phyloP scores from a whole-genome alignment of 202 grass and related monocot species.

The Hordeum pubiflorum region DNA sequence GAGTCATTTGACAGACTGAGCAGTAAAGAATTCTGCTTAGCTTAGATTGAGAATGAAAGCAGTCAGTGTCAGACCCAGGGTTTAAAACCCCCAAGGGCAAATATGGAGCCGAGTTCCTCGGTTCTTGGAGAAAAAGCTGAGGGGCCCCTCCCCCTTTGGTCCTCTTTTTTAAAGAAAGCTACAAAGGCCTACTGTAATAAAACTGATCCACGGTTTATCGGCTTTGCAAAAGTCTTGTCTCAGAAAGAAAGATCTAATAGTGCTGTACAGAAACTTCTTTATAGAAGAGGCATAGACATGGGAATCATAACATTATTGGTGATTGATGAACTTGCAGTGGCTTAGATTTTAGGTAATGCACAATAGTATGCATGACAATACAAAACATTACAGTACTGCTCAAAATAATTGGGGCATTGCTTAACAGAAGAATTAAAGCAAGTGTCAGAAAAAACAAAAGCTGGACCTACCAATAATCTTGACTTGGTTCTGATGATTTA shows the following conservation, averaged over 20 bases:
- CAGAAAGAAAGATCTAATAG: neutral
- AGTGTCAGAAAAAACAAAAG: neutral
- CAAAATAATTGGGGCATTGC: neutral
- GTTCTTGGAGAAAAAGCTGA: neutral
- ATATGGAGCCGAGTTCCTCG: neutral
- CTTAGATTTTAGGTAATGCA: neutral
- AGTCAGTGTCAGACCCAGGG: neutral
- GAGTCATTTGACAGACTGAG: neutral
- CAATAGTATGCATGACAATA: neutral
- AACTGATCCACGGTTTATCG: neutral
- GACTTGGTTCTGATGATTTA: conserved; percentile 83
- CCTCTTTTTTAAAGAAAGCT: too few relatives aligned
- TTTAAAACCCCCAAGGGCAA: neutral
- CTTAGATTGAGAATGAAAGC: neutral
- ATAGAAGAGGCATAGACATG: neutral
- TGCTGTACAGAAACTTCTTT: conserved; percentile 3
- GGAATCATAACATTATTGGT: neutral
- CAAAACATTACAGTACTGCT: neutral
- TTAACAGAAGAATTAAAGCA: neutral
- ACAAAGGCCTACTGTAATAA: too few relatives aligned
- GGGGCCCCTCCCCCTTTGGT: too few relatives aligned
- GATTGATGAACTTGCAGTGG: neutral
- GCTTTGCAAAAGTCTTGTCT: neutral
- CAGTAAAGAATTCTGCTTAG: neutral
- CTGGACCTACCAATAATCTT: conserved; percentile 72